Conservation (phyloP, 805 yeast genomes). For the Kurtzmaniella fragi region DNA sequence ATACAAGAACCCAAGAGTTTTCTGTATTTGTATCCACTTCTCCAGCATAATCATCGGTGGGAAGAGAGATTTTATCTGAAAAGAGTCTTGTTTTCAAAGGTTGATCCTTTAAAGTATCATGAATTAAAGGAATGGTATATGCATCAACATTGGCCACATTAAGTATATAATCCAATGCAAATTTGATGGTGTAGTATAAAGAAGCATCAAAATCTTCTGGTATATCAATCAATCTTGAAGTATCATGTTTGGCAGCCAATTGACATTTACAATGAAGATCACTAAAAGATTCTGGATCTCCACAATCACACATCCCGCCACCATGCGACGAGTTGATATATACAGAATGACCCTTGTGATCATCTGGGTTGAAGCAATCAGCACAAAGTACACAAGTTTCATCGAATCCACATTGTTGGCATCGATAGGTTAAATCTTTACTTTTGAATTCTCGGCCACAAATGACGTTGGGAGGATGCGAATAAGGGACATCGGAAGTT, state of each 20-base stretch:
- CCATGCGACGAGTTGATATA: conserved; percentile 45
- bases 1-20: conserved; percentile 40
- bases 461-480: conserved; percentile 54
- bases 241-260: neutral
- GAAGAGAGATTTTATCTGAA: conserved; percentile 29
- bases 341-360: conserved; percentile 65
- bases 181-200: conserved; percentile 23
- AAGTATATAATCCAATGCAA: conserved; percentile 37
- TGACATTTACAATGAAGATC: conserved; percentile 48
- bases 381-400: conserved; percentile 74
- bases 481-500: conserved; percentile 8
- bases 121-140: conserved; percentile 37
- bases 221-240: conserved; percentile 3
- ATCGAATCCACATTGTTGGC: conserved; percentile 73
- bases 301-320: no score
- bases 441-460: conserved; percentile 61
- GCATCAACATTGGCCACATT: conserved; percentile 37
- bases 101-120: conserved; percentile 18
- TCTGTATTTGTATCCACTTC: conserved; percentile 27
- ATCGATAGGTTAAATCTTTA: conserved; percentile 67
- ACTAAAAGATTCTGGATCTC: conserved; percentile 29
- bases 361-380: conserved; percentile 64
- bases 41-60: conserved; percentile 25
- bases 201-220: conserved; percentile 11
- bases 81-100: conserved; percentile 17